These are phyloP conservation scores for Lactifluus echinatus DNA, from an alignment of 768 basidiomycete species.

Conservation along the genomic window DNA sequence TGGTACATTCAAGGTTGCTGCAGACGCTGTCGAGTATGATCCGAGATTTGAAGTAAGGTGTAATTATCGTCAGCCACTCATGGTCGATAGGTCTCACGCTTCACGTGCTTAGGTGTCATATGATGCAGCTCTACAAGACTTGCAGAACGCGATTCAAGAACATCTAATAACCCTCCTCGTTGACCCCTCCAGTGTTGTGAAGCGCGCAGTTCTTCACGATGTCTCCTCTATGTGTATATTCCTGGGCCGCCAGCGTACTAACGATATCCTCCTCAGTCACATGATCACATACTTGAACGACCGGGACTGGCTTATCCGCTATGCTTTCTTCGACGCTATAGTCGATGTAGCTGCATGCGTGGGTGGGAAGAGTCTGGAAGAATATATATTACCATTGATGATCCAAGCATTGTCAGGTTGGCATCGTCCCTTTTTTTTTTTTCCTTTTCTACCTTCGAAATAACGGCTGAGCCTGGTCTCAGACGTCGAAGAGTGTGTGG, in stretches of 20 bases:
- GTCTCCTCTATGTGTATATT: slow-evolving; percentile 89
- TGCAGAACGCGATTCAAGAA: slow-evolving; percentile 80
- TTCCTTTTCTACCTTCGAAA: too few relatives aligned
- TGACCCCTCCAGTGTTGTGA: slow-evolving; percentile 84
- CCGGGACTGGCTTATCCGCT: slow-evolving; percentile 84
- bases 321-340: slow-evolving; percentile 91
- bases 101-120: slow-evolving; percentile 67
- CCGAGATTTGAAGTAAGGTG: slow-evolving; percentile 60
- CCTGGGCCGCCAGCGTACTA: slow-evolving; percentile 85
- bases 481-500: slow-evolving; percentile 95
- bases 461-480: slow-evolving; percentile 13
- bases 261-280: slow-evolving; percentile 88
- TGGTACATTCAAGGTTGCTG: slow-evolving; percentile 55
- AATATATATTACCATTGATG: slow-evolving; percentile 96
- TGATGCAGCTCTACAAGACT: slow-evolving; percentile 76
- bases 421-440: not conserved
- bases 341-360: slow-evolving; percentile 94
- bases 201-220: slow-evolving; percentile 80
- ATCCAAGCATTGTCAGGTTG: slow-evolving; percentile 87
- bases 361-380: slow-evolving; percentile 84
- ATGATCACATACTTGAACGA: slow-evolving; percentile 83
- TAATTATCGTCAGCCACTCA: not conserved
- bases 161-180: slow-evolving; percentile 80
- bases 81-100: not conserved
- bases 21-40: slow-evolving; percentile 65